Evolutionary conservation across 1,284 basidiomycete genomes (phyloP).

Genomic region (Porphyrellus sp.): DNA sequence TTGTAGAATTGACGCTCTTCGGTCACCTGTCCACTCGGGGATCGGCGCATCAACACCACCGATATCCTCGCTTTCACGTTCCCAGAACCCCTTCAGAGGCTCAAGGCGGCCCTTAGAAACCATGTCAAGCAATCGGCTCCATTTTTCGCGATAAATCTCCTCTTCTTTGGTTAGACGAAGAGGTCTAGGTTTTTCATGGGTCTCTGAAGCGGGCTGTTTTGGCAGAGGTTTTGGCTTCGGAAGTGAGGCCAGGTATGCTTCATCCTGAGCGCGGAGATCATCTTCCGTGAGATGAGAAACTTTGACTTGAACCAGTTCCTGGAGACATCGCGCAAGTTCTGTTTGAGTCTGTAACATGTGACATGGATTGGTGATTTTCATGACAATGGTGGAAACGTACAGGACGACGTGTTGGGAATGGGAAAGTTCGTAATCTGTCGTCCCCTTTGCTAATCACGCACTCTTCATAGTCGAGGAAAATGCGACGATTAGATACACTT

Average conservation of each 20-base stretch:
- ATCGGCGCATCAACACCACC: slow-evolving; percentile 59
- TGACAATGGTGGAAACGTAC: slow-evolving; percentile 46
- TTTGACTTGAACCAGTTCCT: slow-evolving; percentile 86
- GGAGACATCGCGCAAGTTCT: slow-evolving; percentile 84
- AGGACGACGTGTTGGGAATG: slow-evolving; percentile 90
- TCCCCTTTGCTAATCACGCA: slow-evolving; percentile 62
- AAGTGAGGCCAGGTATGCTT: slow-evolving; percentile 81
- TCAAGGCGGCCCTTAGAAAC: slow-evolving; percentile 81
- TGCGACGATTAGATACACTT: slow-evolving; percentile 78
- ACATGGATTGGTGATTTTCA: slow-evolving; percentile 5
- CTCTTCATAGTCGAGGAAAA: slow-evolving; percentile 85
- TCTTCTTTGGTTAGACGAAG: slow-evolving; percentile 76
- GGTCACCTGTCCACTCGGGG: slow-evolving; percentile 66
- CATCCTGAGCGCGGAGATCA: slow-evolving; percentile 80
- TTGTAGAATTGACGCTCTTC: slow-evolving; percentile 71
- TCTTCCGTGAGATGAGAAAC: slow-evolving; percentile 85
- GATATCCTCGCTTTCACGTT: slow-evolving; percentile 63
- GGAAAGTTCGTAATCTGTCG: slow-evolving; percentile 80
- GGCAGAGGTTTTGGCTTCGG: slow-evolving; percentile 67
- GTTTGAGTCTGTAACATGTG: slow-evolving; percentile 69
- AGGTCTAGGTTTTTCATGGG: slow-evolving; percentile 46
- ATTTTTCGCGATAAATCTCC: slow-evolving; percentile 71
- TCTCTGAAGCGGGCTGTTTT: slow-evolving; percentile 29
- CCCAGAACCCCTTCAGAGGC: slow-evolving; percentile 77
- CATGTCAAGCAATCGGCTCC: slow-evolving; percentile 85